These are phyloP conservation scores for Plantago coronopus DNA, from an alignment of 305 asterid genomes.

Conservation along the genomic window DNA sequence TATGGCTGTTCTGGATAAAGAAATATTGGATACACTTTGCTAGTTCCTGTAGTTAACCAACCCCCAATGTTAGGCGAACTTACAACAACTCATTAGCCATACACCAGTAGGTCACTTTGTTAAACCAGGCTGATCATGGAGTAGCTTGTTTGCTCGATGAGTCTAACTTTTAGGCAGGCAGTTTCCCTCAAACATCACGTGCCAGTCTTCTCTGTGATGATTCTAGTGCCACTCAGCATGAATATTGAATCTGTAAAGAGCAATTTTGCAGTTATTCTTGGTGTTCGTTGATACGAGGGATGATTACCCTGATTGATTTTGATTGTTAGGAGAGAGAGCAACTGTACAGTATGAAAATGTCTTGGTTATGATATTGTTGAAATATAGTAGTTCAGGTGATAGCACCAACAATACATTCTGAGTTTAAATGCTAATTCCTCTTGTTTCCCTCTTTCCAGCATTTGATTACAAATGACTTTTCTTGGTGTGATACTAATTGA, in stretches of 20 bases:
- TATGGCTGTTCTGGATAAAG: slow-evolving; percentile 17
- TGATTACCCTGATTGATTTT: neutral
- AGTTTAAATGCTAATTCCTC: too few species aligned
- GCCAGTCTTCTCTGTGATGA: too few species aligned
- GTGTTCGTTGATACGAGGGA: neutral
- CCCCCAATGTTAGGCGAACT: too few species aligned
- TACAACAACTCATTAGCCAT: too few species aligned
- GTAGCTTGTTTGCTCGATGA: neutral
- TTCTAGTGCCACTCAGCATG: too few species aligned
- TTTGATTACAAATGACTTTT: neutral
- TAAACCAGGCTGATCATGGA: too few species aligned
- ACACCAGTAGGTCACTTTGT: too few species aligned
- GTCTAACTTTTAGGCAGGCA: neutral
- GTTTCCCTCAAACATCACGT: too few species aligned
- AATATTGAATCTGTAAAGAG: slow-evolving; percentile 5
- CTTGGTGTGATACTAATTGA: neutral
- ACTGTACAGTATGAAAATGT: neutral
- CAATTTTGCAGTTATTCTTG: slow-evolving; percentile 1
- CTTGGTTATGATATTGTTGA: neutral
- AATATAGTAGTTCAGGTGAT: too few species aligned
- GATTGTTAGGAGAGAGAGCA: slow-evolving; percentile 2
- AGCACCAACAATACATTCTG: too few species aligned
- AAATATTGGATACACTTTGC: neutral
- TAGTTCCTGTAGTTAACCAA: neutral
- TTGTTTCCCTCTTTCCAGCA: neutral